Evolutionary conservation across 2,329 filamentous ascomycete species (phyloP), one percentile per base, ranked within the genome.

Genomic region (Colletotrichum horii): DNA sequence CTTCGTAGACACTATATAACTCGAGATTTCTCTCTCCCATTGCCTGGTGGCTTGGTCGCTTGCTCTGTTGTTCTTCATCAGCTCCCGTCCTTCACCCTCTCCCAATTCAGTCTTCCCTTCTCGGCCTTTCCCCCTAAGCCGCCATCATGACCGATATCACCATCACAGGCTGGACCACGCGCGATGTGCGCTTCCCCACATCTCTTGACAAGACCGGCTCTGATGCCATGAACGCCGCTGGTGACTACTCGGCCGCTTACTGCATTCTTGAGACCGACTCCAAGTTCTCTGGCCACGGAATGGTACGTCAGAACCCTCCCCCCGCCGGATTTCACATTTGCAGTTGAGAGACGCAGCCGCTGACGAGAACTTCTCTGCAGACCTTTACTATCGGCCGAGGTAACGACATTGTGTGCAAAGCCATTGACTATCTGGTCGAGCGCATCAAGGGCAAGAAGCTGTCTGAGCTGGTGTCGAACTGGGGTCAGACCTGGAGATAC

Each of bases 201-300:
- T 98, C 96, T 55, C 92, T 98, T 76, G 95, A 98, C 86, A 97
- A 96, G 88, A 98, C 95, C n/a, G 96, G 96, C 81, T 97, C 95
- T 11, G 96, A 98, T 91, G 96, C 95, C 81, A 98, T 98, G 96
- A 98, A 98, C 83, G 94, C 95, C 4, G 95, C 96, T 4, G 94
- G 95, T 77, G 95, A 98, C 85, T 98, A 98, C 87, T 98, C 95
- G 2, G 90, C 96, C 15, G 96, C 96, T n/a, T 98, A 98, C 88
- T 98, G 95, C 84, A 96, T 98, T 80, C 88, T 98, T 65, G 88
- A 95, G 82, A 98, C 96, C 1, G 94, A 97, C 83, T 93, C 94
- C 1, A 82, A 89, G 14, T 90, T 90, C 81, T 89, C 89, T 2
- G 95, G 95, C 16, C 94, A 97, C 82, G 94, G 95, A 81, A 96